Conservation (phyloP, 176 grass and related monocot genomes). For the Carex scoparia region DNA sequence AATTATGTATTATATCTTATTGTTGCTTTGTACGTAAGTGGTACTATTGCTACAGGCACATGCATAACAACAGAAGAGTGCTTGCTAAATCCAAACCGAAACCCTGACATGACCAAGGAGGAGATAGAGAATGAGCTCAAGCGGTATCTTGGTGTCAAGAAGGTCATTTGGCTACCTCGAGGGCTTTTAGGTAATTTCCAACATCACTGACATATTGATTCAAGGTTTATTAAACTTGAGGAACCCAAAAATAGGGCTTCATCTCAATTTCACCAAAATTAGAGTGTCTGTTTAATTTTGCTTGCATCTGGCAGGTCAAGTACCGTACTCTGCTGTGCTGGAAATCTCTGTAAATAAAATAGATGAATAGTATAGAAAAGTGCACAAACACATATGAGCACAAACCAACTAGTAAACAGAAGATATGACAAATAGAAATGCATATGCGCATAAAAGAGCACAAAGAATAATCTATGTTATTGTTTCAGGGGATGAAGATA, state of each 20-base stretch:
- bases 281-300: background rate
- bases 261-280: background rate
- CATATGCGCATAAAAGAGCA: background rate
- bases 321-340: background rate
- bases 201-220: background rate
- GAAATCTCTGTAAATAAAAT: background rate
- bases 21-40: background rate
- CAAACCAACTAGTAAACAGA: background rate
- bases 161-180: conserved; percentile 85
- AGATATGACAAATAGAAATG: background rate
- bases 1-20: background rate
- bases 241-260: background rate
- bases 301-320: background rate
- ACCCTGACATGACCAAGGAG: conserved; percentile 70
- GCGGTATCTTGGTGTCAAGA: conserved; percentile 66
- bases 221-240: background rate
- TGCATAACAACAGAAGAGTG: conserved; percentile 97
- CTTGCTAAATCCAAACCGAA: conserved; percentile 76
- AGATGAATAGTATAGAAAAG: background rate
- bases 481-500: conserved; percentile 75
- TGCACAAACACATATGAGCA: background rate
- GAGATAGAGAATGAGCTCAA: conserved; percentile 89
- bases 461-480: background rate
- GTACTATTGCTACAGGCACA: conserved; percentile 53
- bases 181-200: conserved; percentile 68